Conservation (phyloP, 2,329 filamentous ascomycete genomes). For the Tolypocladium nubicola region DNA sequence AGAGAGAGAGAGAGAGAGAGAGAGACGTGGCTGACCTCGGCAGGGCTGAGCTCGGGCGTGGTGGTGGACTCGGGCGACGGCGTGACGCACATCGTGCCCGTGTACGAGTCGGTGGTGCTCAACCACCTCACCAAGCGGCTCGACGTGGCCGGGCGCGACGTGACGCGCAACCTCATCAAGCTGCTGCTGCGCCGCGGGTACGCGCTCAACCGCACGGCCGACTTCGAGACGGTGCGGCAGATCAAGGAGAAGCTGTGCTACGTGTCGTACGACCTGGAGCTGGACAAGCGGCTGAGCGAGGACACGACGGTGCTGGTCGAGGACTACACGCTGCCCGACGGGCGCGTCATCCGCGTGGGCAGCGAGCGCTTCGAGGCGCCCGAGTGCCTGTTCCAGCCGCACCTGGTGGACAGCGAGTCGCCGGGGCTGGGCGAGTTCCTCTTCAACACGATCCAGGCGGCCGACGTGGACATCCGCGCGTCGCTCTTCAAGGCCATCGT, state of each 20-base stretch:
- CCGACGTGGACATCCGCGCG: constrained; percentile 88
- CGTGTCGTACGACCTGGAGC: constrained; percentile 92
- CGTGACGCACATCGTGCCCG: constrained; percentile 96
- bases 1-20: no score
- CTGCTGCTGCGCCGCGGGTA: constrained; percentile 90
- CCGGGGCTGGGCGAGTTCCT: constrained; percentile 93
- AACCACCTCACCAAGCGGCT: constrained; percentile 92
- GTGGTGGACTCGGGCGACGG: constrained; percentile 97
- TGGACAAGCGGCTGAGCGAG: constrained; percentile 92
- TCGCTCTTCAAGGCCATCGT: constrained; percentile 97
- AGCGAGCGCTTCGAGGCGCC: constrained; percentile 97
- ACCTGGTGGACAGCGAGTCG: constrained; percentile 94
- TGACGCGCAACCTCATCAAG: constrained; percentile 96
- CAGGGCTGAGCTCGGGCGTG: constrained; percentile 83
- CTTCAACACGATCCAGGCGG: constrained; percentile 96
- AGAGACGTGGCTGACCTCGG: neutral
- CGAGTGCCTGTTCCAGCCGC: constrained; percentile 96
- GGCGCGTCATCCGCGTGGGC: constrained; percentile 88
- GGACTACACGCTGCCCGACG: constrained; percentile 93
- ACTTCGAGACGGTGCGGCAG: constrained; percentile 97
- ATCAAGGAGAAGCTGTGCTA: constrained; percentile 99
- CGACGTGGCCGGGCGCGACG: constrained; percentile 91
- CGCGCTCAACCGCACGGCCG: constrained; percentile 92
- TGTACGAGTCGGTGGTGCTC: constrained; percentile 95
- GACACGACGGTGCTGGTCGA: constrained; percentile 96